Base-by-base conservation (phyloP, 768 basidiomycete species). In the Boletus tomentosulus region DNA sequence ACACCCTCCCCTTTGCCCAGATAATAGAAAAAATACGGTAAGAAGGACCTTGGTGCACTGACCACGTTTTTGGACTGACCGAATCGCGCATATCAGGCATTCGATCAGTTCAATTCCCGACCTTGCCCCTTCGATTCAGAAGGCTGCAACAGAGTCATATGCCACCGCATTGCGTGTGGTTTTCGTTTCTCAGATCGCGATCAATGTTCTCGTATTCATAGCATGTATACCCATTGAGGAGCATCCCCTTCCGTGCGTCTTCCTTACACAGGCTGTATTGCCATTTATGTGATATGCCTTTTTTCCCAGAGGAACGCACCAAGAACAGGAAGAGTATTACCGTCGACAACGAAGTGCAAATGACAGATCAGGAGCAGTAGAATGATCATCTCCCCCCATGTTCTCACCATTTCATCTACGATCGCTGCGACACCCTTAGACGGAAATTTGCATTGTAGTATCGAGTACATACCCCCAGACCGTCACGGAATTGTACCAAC, bases 161-260 rank as follows among this genome's bases (percentile, higher is more conserved):
- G 83, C 83, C 44, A 81, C 83, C 64, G 88, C 92, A 54, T 75
- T 94, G 63, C 84, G 81, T 64, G 83, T 83, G 59, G 89, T 92
- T 55, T 95, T 94, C 75, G 83, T 91, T 54, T 85, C 84, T 63
- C 91, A 92, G 64, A 76, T 79, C 49, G 85, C 78, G 30, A 73
- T 87, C 58, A 86, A 85, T 58, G 58, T 89, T 64, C 64, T 89
- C 54, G 78, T 79, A 38, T 80, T 92, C 66, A 71, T 92, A 55
- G 77, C 80, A 42, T 85, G 82, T 66, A 62, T 91, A 58, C 86
- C 87, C 7, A 89, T 94, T 47, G 81, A 89, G 72, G 89, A 89
- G 65, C 85, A 83, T 64, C 72, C 76, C 31, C 67, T 88, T 64
- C 83, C 87, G 66, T 69, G 52, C 50, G 59, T 56, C 53, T 46